Base-by-base conservation (phyloP, 495 filamentous ascomycete species). In the Thermothielavioides terrestris region DNA sequence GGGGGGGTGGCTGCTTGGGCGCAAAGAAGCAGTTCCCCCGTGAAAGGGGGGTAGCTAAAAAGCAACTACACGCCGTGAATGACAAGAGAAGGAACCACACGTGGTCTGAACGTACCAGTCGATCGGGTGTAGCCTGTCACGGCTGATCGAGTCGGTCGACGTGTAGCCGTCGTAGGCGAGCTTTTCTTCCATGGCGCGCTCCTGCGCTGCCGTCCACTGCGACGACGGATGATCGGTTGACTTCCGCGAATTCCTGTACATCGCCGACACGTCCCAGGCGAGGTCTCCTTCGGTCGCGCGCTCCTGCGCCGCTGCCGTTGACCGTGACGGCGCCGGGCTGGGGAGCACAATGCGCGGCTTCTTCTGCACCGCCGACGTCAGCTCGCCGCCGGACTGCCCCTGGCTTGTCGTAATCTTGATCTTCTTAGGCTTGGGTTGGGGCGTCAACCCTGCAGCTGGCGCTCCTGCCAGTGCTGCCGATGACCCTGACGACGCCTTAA, bases 121-220 rank as follows among this genome's bases (percentile, higher is more conserved):
- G 8, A 63, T 58, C 12, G 61, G 45, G 49, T 62, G 64, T 23
- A 76, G 64, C 31, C 50, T 46, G 21, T 70, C 69, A 8, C 49
- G 51, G 10, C 59, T 64, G 56, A 65, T 68, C 12, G 69, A 70
- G 54, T 76, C 73, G 12, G 52, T 57, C 26, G 67, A 69, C 8
- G 69, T 74, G 59, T 70, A 73, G 6, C 69, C 70, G 38, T 64
- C 60, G 51, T 61, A 65, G 4, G 65, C 59, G 23, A 71, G 53
- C n/a, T 23, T 15, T 11, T 32, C 37, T 27, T 42, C 15, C 22
- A 27, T 20, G 5, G 18, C 22, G 12, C 39, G 21, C 50, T 57
- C 43, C n/a, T n/a, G n/a, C n/a, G n/a, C n/a, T n/a, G n/a, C n/a
- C n/a, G n/a, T n/a, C n/a, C n/a, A n/a, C n/a, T n/a, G n/a, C n/a